Evolutionary conservation across 148 eudicot species (phyloP).

Genomic region (Rhododendron griersonianum): DNA sequence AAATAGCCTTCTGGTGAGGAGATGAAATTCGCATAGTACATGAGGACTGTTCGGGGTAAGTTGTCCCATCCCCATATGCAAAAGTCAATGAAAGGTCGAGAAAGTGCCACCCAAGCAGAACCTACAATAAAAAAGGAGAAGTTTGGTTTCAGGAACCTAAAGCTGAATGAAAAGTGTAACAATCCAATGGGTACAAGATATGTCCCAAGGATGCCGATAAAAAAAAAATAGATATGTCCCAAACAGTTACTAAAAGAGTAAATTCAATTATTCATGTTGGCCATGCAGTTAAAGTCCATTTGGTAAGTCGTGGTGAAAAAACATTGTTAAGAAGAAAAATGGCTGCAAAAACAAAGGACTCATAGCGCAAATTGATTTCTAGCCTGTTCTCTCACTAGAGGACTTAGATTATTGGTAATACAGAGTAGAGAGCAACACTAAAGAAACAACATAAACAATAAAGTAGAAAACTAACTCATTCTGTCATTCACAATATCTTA

Average conservation of each 20-base stretch:
- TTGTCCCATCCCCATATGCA: conserved; percentile 89
- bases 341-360: background rate
- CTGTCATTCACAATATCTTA: background rate
- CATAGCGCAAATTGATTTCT: background rate
- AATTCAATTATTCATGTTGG: background rate
- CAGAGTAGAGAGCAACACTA: background rate
- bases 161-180: background rate
- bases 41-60: conserved; percentile 73
- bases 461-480: background rate
- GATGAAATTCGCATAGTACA: conserved; percentile 84
- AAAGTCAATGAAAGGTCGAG: conserved; percentile 76
- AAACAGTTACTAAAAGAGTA: background rate
- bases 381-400: background rate
- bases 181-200: background rate
- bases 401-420: background rate
- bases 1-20: conserved; percentile 91
- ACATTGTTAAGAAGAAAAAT: background rate
- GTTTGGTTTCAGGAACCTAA: background rate
- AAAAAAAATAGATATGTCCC: background rate
- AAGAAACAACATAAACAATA: background rate
- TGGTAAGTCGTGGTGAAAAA: background rate
- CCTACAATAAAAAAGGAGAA: conserved; percentile 39
- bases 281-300: background rate
- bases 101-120: conserved; percentile 85
- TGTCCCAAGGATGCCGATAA: background rate